A percentile compares a stretch with the other conserved stretches of the same genome.
phyloP scores from a whole-genome alignment of 75 land plant genomes.

The Pinus albicaulis region DNA sequence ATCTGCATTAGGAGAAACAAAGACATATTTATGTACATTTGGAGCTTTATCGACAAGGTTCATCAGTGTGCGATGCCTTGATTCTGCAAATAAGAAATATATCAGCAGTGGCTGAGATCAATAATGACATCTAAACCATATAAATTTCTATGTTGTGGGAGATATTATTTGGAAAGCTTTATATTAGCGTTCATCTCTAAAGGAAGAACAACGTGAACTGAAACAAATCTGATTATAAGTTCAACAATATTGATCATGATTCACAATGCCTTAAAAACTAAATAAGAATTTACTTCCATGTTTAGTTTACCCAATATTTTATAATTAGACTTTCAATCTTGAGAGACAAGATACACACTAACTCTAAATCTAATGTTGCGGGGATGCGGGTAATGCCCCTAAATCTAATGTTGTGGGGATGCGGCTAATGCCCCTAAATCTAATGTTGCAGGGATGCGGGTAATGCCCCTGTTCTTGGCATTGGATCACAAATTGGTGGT shows the following conservation, averaged over 20 bases:
- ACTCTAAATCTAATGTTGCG: too few relatives aligned
- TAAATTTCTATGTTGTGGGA: background rate
- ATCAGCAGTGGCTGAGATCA: background rate
- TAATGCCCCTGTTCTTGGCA: too few relatives aligned
- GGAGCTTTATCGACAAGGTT: conserved; percentile 48
- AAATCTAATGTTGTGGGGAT: too few relatives aligned
- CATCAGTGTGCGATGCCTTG: conserved; percentile 47
- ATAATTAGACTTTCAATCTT: too few relatives aligned
- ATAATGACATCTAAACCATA: background rate
- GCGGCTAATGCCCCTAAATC: too few relatives aligned
- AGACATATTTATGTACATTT: conserved; percentile 25
- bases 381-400: too few relatives aligned
- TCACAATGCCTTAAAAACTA: background rate
- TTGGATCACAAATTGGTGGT: too few relatives aligned
- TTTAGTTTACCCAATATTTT: too few relatives aligned
- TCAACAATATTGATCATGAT: too few relatives aligned
- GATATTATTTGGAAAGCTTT: background rate
- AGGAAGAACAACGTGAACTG: background rate
- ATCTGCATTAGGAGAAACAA: conserved; percentile 53
- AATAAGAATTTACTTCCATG: background rate
- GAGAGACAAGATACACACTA: too few relatives aligned
- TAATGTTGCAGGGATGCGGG: too few relatives aligned
- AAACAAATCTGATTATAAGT: background rate
- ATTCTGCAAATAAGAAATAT: conserved; percentile 25
- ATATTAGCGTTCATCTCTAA: background rate